Evolutionary conservation across 2,329 filamentous ascomycete species (phyloP).

Genomic region (Trichothecium sympodiale): DNA sequence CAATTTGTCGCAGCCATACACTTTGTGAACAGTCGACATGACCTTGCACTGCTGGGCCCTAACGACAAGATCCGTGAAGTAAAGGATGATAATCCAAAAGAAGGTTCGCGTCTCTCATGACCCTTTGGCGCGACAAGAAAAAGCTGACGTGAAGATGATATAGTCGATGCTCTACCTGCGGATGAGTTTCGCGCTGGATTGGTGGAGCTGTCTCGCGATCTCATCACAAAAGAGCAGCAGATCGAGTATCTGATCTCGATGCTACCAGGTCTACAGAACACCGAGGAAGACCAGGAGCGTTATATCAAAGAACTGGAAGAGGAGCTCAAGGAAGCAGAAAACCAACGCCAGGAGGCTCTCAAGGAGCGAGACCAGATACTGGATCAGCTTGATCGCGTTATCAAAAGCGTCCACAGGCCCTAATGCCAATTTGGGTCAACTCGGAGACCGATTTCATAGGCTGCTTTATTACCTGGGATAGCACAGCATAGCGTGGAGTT

Average conservation of each 20-base stretch:
- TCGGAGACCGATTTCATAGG: background rate
- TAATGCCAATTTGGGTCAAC: constrained; percentile 19
- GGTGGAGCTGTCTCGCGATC: constrained; percentile 62
- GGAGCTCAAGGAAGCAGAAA: constrained; percentile 52
- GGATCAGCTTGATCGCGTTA: constrained; percentile 47
- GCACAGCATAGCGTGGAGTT: constrained; percentile 14
- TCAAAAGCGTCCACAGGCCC: constrained; percentile 48
- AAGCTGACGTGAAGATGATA: background rate
- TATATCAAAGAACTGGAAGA: constrained; percentile 55
- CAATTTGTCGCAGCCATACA: constrained; percentile 59
- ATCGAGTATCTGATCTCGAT: constrained; percentile 67
- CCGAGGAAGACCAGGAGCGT: constrained; percentile 63
- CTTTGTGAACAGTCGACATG: constrained; percentile 58
- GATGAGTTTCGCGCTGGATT: constrained; percentile 58
- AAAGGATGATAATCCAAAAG: constrained; percentile 42
- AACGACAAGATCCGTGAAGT: constrained; percentile 48
- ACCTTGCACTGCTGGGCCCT: constrained; percentile 46
- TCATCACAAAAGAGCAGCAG: constrained; percentile 73
- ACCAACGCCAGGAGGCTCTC: constrained; percentile 50
- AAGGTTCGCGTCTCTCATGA: constrained; percentile 24
- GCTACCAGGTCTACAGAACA: constrained; percentile 68
- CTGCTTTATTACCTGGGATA: background rate
- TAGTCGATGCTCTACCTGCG: constrained; percentile 49
- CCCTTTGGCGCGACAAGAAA: too few species aligned
- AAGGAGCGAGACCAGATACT: constrained; percentile 53